phyloP scores from a whole-genome alignment of 108 stramenopile genomes.

The Skeletonema marinoi region DNA sequence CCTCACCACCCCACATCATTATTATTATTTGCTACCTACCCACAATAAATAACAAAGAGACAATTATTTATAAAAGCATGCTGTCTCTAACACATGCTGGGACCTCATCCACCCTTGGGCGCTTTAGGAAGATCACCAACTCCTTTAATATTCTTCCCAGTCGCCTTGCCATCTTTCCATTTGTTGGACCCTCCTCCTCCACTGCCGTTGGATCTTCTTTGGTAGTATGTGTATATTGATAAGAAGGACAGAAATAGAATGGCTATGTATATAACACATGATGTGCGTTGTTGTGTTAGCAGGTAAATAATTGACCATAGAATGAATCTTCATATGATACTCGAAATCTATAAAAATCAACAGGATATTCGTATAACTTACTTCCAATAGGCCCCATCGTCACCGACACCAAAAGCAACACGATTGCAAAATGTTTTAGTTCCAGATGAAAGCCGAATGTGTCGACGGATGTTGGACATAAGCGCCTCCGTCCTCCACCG shows the following conservation, averaged over 20 bases:
- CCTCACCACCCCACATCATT: not conserved
- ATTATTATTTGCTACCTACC: not conserved
- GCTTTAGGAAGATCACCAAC: slow-evolving; percentile 49
- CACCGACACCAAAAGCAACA: slow-evolving; percentile 34
- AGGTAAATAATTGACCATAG: not conserved
- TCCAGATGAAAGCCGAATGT: slow-evolving; percentile 51
- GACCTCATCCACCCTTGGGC: slow-evolving; percentile 46
- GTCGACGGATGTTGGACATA: slow-evolving; percentile 32
- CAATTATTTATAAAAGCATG: slow-evolving; percentile 10
- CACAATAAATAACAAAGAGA: not conserved
- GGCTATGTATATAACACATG: not conserved
- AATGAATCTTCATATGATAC: not conserved
- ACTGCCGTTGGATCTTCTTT: slow-evolving; percentile 24
- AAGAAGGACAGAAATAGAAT: slow-evolving; percentile 33
- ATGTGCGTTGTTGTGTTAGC: not conserved
- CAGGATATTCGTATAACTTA: not conserved
- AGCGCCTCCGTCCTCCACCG: slow-evolving; percentile 13
- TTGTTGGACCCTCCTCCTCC: slow-evolving; percentile 12
- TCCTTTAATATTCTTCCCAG: slow-evolving; percentile 46
- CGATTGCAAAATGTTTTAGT: slow-evolving; percentile 40
- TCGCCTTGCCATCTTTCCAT: slow-evolving; percentile 53
- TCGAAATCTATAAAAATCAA: too few species aligned
- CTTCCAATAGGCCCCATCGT: slow-evolving; percentile 40
- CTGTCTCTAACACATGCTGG: slow-evolving; percentile 47
- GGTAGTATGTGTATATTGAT: slow-evolving; percentile 32